phyloP scores from a whole-genome alignment of 2,329 filamentous ascomycete species.

The Fonsecaea monophora region DNA sequence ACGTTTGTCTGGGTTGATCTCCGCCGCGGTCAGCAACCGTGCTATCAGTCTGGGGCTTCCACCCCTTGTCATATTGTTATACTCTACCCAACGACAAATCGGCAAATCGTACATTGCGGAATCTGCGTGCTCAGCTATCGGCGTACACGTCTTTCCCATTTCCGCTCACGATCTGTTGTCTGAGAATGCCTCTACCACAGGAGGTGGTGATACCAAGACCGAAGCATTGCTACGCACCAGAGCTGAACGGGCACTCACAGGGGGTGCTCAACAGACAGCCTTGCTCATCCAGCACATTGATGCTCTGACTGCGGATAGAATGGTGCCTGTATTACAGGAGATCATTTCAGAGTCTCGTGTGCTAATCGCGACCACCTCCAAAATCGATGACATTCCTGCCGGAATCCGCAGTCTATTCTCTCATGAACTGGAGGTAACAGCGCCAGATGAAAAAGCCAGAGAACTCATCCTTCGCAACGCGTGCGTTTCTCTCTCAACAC shows the following conservation, averaged over 20 bases:
- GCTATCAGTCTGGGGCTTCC: slow-evolving; percentile 88
- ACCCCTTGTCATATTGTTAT: slow-evolving; percentile 83
- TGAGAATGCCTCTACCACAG: slow-evolving; percentile 74
- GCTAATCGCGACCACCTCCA: slow-evolving; percentile 90
- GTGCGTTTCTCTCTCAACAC: slow-evolving; percentile 75
- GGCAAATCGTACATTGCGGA: slow-evolving; percentile 83
- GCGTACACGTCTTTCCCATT: slow-evolving; percentile 85
- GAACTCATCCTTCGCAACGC: slow-evolving; percentile 84
- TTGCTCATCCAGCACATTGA: slow-evolving; percentile 90
- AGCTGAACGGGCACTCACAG: slow-evolving; percentile 86
- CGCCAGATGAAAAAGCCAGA: slow-evolving; percentile 89
- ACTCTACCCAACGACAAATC: slow-evolving; percentile 90
- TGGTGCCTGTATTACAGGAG: slow-evolving; percentile 82
- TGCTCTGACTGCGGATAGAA: slow-evolving; percentile 86
- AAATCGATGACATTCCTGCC: slow-evolving; percentile 92
- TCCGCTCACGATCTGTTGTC: slow-evolving; percentile 93
- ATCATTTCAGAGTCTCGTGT: slow-evolving; percentile 81
- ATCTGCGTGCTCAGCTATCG: slow-evolving; percentile 83
- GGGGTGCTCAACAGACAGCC: slow-evolving; percentile 81
- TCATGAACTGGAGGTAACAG: slow-evolving; percentile 91
- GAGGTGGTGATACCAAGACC: slow-evolving; percentile 90
- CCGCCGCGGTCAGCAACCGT: slow-evolving; percentile 84
- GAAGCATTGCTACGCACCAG: slow-evolving; percentile 88
- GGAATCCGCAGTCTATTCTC: slow-evolving; percentile 90
- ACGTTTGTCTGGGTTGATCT: slow-evolving; percentile 81